phyloP scores from a whole-genome alignment of 148 eudicot genomes.

The Rhododendron simsii region DNA sequence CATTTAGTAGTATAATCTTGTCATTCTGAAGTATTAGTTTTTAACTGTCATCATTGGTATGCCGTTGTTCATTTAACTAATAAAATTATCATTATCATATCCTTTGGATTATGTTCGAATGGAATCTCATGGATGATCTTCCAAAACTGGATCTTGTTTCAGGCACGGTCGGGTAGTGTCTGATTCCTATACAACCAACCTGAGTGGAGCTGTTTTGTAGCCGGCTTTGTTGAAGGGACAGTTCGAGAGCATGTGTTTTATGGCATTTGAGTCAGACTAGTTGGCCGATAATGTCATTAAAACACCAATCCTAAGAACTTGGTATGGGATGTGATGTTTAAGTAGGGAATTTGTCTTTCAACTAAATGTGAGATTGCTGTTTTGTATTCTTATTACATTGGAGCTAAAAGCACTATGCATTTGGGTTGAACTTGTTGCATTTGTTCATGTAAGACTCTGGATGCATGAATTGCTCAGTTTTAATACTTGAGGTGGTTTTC shows the following conservation, averaged over 20 bases:
- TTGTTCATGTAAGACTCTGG: not conserved
- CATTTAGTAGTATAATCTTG: not conserved
- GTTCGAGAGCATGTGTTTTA: not conserved
- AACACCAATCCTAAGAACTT: not conserved
- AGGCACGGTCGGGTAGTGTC: conserved; percentile 10
- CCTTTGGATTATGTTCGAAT: not conserved
- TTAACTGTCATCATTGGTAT: not conserved
- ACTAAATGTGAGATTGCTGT: not conserved
- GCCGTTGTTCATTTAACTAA: not conserved
- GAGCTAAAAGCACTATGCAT: not conserved
- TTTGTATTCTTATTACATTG: not conserved
- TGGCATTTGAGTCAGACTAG: not conserved
- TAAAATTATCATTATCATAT: not conserved
- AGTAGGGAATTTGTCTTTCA: not conserved
- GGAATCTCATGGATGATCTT: not conserved
- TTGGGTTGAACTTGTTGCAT: not conserved
- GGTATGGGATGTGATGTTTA: not conserved
- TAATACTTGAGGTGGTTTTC: not conserved
- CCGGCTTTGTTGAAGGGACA: conserved; percentile 7
- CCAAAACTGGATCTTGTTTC: not conserved
- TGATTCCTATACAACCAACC: not conserved
- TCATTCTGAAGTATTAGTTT: not conserved
- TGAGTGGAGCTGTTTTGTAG: not conserved
- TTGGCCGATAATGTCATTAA: not conserved
- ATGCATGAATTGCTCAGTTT: not conserved